Base-by-base conservation (phyloP, 768 basidiomycete genomes). In the Tylopilus felleus region DNA sequence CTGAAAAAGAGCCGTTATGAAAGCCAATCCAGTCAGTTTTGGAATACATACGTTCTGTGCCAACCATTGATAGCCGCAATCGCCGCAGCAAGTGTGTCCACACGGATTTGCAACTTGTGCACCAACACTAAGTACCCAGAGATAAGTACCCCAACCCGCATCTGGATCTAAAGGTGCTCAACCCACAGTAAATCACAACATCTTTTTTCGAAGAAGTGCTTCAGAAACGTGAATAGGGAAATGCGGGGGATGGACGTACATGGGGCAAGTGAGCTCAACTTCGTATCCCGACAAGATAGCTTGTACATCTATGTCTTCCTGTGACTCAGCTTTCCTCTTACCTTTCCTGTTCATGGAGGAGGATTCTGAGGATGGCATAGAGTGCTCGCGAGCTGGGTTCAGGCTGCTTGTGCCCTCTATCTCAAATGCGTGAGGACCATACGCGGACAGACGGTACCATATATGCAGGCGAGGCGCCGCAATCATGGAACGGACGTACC, bases 151-250 rank as follows among this genome's bases (percentile, higher is more conserved):
- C 23, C 21, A 23, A 51, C 40, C 31, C 12, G 28, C 54, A 36
- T 17, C 14, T 8, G 22, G 9, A 51, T 43, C 25, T 27, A 17
- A 42, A 19, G 8, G n/a, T 4, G 17, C 45, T 48, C 39, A 25
- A 72, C 84, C 62, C 66, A 86, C 88, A 88, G 74, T 28, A 88
- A 71, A 63, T 90, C 87, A 68, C 73, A 86, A 57, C 88, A 90
- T 65, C 88, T 90, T 38, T 90, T 38, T 85, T 44, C 23, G 14
- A 23, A n/a, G 19, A 48, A 23, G 23, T 21, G 13, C 19, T 14
- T 62, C 44, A 56, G 47, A 33, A 13, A 33, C 36, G 36, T 1
- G 13, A 13, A 56, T 9, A 28, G 9, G n/a, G 13, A 28, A 43
- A 41, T 7, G 19, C 13, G 29, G 49, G 41, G 4, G n/a, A 49